A percentile compares a stretch with the other conserved stretches of the same genome.
These are phyloP conservation scores for Lodderomyces beijingensis DNA, from an alignment of 1,139 yeast genomes.

Conservation along the genomic window DNA sequence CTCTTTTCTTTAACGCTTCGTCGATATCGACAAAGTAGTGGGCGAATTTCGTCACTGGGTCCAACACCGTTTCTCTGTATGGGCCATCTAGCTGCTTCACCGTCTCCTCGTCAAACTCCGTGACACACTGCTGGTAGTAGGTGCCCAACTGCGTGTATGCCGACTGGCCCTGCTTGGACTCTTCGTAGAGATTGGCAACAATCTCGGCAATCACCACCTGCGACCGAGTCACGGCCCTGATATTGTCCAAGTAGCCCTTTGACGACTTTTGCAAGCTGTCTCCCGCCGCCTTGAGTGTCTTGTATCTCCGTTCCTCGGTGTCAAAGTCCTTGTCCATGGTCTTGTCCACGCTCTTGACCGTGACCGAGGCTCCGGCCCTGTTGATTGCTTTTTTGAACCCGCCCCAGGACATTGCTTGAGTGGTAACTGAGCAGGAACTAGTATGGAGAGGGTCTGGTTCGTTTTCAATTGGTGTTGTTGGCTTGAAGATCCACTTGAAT, in stretches of 20 bases:
- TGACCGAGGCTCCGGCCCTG: constrained; percentile 89
- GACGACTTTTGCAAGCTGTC: constrained; percentile 80
- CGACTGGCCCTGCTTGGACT: constrained; percentile 60
- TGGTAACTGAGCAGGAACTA: too few species aligned
- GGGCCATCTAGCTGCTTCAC: constrained; percentile 96
- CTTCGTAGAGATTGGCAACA: constrained; percentile 89
- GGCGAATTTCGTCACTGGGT: constrained; percentile 83
- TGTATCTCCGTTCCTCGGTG: constrained; percentile 87
- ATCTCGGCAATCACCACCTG: constrained; percentile 96
- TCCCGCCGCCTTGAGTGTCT: constrained; percentile 78
- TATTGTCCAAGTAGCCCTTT: constrained; percentile 87
- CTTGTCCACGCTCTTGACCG: constrained; percentile 85
- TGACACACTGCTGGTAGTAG: constrained; percentile 79
- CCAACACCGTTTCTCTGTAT: constrained; percentile 89
- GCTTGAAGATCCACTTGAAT: too few species aligned
- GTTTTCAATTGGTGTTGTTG: too few species aligned
- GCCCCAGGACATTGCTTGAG: constrained; percentile 98
- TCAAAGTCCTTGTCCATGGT: constrained; percentile 91
- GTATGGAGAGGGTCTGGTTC: too few species aligned
- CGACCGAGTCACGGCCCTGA: constrained; percentile 91
- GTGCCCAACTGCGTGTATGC: constrained; percentile 62
- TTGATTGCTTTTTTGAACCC: constrained; percentile 96
- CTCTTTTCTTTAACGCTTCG: constrained; percentile 91
- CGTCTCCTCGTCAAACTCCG: constrained; percentile 89
- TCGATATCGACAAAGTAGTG: constrained; percentile 83